These are phyloP conservation scores for Pistacia vera DNA, from an alignment of 345 rosid genomes.

Conservation along the genomic window DNA sequence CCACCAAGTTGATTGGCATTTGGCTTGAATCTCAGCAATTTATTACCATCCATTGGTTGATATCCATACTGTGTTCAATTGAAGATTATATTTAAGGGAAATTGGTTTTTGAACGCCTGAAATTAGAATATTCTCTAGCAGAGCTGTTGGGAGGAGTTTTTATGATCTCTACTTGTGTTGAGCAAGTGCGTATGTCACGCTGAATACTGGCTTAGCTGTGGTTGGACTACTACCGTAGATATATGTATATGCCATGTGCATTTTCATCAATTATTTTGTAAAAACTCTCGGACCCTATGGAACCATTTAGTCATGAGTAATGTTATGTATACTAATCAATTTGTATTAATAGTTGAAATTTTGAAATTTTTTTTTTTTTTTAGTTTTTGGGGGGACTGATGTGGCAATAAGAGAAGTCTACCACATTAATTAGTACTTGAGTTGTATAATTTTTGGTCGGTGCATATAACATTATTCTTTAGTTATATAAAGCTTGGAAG, in stretches of 20 bases:
- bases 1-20: neutral
- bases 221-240: neutral
- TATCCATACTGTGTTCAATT: neutral
- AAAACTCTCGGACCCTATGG: neutral
- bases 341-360: too few relatives aligned
- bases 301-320: neutral
- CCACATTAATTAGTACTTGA: too few relatives aligned
- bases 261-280: neutral
- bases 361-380: too few relatives aligned
- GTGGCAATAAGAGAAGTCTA: too few relatives aligned
- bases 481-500: neutral
- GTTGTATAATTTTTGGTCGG: too few relatives aligned
- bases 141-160: conserved; percentile 3
- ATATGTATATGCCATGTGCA: neutral
- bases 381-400: too few relatives aligned
- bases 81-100: neutral
- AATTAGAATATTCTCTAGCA: neutral
- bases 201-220: neutral
- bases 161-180: neutral
- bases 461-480: too few relatives aligned
- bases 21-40: neutral
- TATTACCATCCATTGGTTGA: neutral
- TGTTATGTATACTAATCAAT: too few relatives aligned
- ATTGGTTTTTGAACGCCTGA: neutral
- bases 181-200: neutral